These are phyloP conservation scores for Colletotrichum theobromicola DNA, from an alignment of 2,329 filamentous ascomycete genomes.

Conservation along the genomic window DNA sequence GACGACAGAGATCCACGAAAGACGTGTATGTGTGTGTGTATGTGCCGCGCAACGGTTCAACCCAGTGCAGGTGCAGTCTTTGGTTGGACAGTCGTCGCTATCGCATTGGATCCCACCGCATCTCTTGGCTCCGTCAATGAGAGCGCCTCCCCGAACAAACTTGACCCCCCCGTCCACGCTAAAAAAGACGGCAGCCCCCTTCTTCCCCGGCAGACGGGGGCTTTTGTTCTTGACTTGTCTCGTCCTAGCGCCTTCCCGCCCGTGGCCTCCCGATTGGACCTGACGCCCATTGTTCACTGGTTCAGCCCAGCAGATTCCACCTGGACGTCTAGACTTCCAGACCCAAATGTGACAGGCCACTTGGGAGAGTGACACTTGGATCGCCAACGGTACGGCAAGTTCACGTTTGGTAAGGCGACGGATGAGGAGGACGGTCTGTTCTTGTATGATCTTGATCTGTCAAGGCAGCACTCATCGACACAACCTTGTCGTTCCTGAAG, in stretches of 20 bases:
- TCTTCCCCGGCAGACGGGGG: background rate
- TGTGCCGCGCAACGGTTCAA: background rate
- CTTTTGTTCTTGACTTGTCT: conserved; percentile 2
- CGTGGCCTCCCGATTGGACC: conserved; percentile 13
- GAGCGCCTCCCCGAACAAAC: background rate
- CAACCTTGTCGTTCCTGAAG: background rate
- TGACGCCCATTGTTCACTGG: conserved; percentile 2
- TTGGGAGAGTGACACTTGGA: background rate
- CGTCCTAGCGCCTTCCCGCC: conserved; percentile 11
- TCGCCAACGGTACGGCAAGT: background rate
- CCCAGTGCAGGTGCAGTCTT: background rate
- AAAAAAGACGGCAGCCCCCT: conserved; percentile 6
- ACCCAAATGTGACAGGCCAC: background rate
- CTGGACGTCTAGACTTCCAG: background rate
- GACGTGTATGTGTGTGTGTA: background rate
- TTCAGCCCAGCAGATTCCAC: conserved; percentile 6
- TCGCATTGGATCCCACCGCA: background rate
- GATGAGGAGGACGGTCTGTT: background rate
- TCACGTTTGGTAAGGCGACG: background rate
- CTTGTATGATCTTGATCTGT: conserved; percentile 1
- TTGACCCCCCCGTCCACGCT: conserved; percentile 7
- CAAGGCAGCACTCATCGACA: background rate
- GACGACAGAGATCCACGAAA: background rate
- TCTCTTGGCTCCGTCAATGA: conserved; percentile 1
- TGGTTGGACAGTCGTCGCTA: background rate